phyloP scores from a whole-genome alignment of 441 rosid species.

The Biscutella auriculata region DNA sequence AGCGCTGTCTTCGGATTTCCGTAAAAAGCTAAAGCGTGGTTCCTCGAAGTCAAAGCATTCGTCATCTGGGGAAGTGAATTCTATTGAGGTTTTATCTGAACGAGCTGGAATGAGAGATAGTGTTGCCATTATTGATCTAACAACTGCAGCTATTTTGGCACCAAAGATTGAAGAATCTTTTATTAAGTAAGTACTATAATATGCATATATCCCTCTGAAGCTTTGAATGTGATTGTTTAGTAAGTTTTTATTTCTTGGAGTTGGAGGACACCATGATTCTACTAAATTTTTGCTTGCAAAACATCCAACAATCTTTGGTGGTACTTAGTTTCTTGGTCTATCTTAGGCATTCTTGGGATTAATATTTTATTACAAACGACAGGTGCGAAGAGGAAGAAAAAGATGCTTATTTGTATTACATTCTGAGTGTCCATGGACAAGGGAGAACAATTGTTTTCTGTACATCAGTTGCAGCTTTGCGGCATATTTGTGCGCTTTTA shows the following conservation, averaged over 20 bases:
- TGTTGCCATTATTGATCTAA: slow-evolving; percentile 83
- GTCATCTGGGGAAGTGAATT: slow-evolving; percentile 42
- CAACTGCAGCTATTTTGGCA: slow-evolving; percentile 62
- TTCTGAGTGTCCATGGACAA: slow-evolving; percentile 86
- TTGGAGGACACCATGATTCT: neutral
- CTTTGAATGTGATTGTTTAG: neutral
- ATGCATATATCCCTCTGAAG: neutral
- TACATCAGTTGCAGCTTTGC: slow-evolving; percentile 91
- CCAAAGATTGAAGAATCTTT: slow-evolving; percentile 85
- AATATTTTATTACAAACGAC: slow-evolving; percentile 18
- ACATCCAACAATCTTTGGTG: neutral
- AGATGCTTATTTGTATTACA: slow-evolving; percentile 74
- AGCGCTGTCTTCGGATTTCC: slow-evolving; percentile 82
- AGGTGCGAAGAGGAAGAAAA: slow-evolving; percentile 90
- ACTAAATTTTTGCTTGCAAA: neutral
- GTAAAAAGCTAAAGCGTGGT: slow-evolving; percentile 83
- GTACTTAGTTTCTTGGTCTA: slow-evolving; percentile 3
- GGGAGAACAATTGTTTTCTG: slow-evolving; percentile 93
- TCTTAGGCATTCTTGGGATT: slow-evolving; percentile 6
- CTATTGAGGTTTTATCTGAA: slow-evolving; percentile 77
- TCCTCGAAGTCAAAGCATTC: slow-evolving; percentile 54
- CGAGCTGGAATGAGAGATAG: slow-evolving; percentile 81
- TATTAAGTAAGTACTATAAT: slow-evolving; percentile 48
- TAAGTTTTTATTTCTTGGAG: neutral
- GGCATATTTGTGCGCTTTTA: slow-evolving; percentile 67